Base-by-base conservation (phyloP, 441 rosid species). In the Melastoma candidum region DNA sequence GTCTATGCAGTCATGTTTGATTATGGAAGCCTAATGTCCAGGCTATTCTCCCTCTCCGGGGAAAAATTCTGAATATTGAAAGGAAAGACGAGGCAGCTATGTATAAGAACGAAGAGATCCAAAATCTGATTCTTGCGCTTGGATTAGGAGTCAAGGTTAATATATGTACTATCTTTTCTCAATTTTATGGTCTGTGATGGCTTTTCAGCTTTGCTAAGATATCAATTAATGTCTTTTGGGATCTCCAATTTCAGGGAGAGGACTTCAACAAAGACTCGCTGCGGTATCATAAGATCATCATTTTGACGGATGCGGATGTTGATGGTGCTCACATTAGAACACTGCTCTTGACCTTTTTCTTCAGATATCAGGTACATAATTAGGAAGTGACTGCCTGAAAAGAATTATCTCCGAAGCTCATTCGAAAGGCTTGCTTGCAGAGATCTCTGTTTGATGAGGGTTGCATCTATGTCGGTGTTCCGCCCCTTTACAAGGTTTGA, bases 281-380 rank as follows among this genome's bases (percentile, higher is more conserved):
- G n/a, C 95, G 96, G 5, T 93, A 93, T 76, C 96, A 93, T 63
- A 89, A 80, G 76, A 85, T 94, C 63, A 89, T 89, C 69, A 87
- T 94, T 65, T 68, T 89, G 66, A 89, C 99, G 46, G 97, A 94
- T 80, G 99, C 97, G 57, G 99, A 93, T 71, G 97, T 93, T 57
- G 97, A 93, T 74, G 97, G 96, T 67, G 99, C 97, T 72, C 97
- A 89, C 71, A 93, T 93, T 68, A 74, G 97, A 59, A 93, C 99
- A 12, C 87, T 93, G 57, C 65, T 93, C 11, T 66, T 87, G 71
- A 93, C 96, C 27, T 93, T 93, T 73, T 89, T 93, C 83, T 89
- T 60, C 64, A 86, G 93, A 84, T 93, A 89, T 72, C 99, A 86
- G 97, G 99, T 93, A 78, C 50, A 7, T 46, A 9, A 48, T 47